phyloP scores from a whole-genome alignment of 495 filamentous ascomycete genomes.

The Glarea lozoyensis region DNA sequence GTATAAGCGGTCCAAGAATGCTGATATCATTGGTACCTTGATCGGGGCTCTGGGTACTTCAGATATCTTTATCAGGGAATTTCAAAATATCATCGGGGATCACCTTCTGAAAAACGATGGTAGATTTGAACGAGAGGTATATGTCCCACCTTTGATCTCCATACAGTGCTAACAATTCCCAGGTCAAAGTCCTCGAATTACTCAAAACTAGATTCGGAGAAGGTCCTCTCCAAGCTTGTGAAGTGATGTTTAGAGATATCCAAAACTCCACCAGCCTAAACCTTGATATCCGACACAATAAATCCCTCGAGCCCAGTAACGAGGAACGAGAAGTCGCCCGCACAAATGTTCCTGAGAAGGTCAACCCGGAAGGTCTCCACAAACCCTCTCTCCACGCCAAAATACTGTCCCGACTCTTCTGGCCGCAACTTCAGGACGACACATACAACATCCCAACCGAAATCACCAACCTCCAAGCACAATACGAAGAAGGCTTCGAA shows the following conservation, averaged over 20 bases:
- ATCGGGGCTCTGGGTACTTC: constrained; percentile 79
- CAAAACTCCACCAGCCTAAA: constrained; percentile 73
- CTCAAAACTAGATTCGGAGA: constrained; percentile 88
- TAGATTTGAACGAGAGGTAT: constrained; percentile 62
- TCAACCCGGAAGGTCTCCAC: constrained; percentile 8
- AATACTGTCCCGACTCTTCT: constrained; percentile 88
- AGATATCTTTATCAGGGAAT: constrained; percentile 87
- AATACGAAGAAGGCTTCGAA: constrained; percentile 72
- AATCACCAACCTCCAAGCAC: constrained; percentile 53
- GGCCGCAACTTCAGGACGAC: constrained; percentile 76
- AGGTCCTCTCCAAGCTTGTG: constrained; percentile 73
- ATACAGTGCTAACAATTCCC: neutral
- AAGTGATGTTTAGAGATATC: constrained; percentile 97
- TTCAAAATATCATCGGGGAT: constrained; percentile 76
- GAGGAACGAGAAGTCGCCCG: constrained; percentile 6
- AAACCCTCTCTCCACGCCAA: constrained; percentile 59
- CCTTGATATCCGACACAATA: constrained; percentile 43
- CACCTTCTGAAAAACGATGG: constrained; percentile 65
- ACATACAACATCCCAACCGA: constrained; percentile 60
- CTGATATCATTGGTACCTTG: constrained; percentile 86
- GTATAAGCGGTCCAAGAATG: constrained; percentile 78
- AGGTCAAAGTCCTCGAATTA: constrained; percentile 63
- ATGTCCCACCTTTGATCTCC: neutral
- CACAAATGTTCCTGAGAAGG: neutral
- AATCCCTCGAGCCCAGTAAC: constrained; percentile 21